phyloP scores from a whole-genome alignment of 116 monocot genomes.

The Phalaenopsis hybrid region DNA sequence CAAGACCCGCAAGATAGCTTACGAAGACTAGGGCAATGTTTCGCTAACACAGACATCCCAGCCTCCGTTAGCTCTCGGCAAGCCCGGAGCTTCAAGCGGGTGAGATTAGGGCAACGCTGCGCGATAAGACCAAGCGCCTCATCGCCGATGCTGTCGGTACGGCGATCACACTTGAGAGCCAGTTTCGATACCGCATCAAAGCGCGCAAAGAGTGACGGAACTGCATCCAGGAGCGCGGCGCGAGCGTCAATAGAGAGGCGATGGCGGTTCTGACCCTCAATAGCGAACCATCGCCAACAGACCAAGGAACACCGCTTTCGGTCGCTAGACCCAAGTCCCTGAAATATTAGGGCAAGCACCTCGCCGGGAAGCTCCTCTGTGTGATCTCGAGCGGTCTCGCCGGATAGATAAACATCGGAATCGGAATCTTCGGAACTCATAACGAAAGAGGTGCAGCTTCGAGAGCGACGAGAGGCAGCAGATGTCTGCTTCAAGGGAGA shows the following conservation, averaged over 20 bases:
- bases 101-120: conserved; percentile 27
- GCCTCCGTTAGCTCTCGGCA: conserved; percentile 47
- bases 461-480: neutral
- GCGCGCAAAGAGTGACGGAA: conserved; percentile 30
- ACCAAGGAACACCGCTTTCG: conserved; percentile 55
- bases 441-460: neutral
- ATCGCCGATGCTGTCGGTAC: conserved; percentile 39
- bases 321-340: conserved; percentile 33
- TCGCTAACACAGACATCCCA: conserved; percentile 40
- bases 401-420: neutral
- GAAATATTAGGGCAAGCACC: conserved; percentile 38
- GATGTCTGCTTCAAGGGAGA: neutral
- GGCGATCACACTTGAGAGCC: conserved; percentile 42
- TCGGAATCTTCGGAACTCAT: conserved; percentile 1
- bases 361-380: conserved; percentile 34
- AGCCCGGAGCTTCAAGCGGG: conserved; percentile 52
- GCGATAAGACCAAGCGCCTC: conserved; percentile 33
- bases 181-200: conserved; percentile 50
- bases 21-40: conserved; percentile 29
- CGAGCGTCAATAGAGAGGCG: conserved; percentile 47
- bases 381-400: conserved; percentile 12
- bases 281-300: conserved; percentile 41
- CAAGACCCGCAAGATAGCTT: conserved; percentile 61
- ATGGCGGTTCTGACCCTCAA: conserved; percentile 43
- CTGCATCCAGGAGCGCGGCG: conserved; percentile 22